phyloP scores from a whole-genome alignment of 208 protist genomes.

The Leishmania tarentolae region DNA sequence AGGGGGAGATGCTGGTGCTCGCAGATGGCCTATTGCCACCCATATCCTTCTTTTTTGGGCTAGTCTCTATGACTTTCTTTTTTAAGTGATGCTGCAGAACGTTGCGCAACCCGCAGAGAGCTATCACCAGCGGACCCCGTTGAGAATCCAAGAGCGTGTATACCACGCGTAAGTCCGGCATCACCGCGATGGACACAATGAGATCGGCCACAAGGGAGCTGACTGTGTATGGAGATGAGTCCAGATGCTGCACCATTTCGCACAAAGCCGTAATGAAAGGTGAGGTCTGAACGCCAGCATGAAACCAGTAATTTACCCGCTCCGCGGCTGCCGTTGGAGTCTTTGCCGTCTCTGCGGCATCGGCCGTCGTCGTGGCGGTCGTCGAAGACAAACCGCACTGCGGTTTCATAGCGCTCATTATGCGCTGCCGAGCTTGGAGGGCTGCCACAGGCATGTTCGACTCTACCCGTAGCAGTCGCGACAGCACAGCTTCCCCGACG shows the following conservation, averaged over 20 bases:
- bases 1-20: conserved; percentile 16
- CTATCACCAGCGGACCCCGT: conserved; percentile 44
- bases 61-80: conserved; percentile 30
- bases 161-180: conserved; percentile 70
- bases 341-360: background rate
- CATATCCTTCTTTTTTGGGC: conserved; percentile 33
- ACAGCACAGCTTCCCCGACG: conserved; percentile 55
- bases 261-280: conserved; percentile 44
- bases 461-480: conserved; percentile 61
- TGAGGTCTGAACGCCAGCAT: conserved; percentile 44
- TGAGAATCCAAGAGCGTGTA: conserved; percentile 70
- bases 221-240: conserved; percentile 45
- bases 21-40: background rate
- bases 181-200: conserved; percentile 47
- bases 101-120: conserved; percentile 42
- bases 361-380: background rate
- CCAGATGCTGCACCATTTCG: conserved; percentile 41
- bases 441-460: conserved; percentile 37
- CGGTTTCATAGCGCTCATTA: conserved; percentile 22
- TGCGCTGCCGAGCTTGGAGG: conserved; percentile 29
- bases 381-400: background rate
- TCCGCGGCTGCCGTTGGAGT: background rate
- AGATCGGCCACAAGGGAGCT: conserved; percentile 51
- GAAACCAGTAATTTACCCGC: conserved; percentile 48
- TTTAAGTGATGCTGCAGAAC: conserved; percentile 19